A percentile compares a stretch with the other conserved stretches of the same genome.
These are phyloP conservation scores for Xylaria sp. DNA, from an alignment of 2,329 filamentous ascomycete species.

Conservation along the genomic window DNA sequence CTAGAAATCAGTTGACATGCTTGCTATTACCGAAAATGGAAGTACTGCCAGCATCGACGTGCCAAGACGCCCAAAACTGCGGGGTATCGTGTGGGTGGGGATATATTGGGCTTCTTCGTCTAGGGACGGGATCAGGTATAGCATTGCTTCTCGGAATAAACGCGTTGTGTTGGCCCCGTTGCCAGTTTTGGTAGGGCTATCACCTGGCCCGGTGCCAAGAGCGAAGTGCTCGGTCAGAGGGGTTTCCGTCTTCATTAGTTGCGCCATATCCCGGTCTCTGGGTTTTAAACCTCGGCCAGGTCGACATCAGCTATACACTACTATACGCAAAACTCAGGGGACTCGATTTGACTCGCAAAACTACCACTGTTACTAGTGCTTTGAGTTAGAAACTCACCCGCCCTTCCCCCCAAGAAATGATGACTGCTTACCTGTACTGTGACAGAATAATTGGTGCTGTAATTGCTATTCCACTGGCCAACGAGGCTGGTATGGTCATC, in stretches of 20 bases:
- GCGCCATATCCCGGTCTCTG: neutral
- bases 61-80: neutral
- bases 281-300: neutral
- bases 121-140: neutral
- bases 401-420: neutral
- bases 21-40: neutral
- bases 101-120: too few species aligned
- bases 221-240: neutral
- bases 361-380: neutral
- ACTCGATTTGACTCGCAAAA: constrained; percentile 2
- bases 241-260: neutral
- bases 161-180: neutral
- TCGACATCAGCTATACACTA: neutral
- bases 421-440: neutral
- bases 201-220: neutral
- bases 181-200: neutral
- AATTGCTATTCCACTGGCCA: constrained; percentile 1
- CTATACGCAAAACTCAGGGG: constrained; percentile 1
- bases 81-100: neutral
- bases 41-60: neutral
- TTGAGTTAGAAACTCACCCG: neutral
- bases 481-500: neutral
- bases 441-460: neutral
- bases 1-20: neutral
- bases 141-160: neutral